Percentiles rank a stretch among this genome's conserved stretches.
Conservation (phyloP, 306 rosid species). For the Prinsepia uniflora region DNA sequence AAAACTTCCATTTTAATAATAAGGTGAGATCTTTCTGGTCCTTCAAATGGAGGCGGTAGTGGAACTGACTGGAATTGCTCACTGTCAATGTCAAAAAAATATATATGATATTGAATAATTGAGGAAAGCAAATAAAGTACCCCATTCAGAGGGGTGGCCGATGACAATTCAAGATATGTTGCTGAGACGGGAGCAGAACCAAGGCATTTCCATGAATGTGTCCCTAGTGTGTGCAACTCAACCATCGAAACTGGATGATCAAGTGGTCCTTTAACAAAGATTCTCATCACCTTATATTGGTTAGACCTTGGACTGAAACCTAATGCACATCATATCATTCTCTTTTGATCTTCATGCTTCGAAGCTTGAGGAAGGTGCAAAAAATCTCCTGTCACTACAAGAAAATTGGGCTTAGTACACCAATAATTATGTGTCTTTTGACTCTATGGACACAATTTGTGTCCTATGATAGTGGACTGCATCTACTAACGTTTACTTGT, state of each 20-base stretch:
- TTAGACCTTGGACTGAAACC: too few relatives aligned
- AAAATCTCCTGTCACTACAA: conserved; percentile 15
- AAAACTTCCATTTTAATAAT: conserved; percentile 1
- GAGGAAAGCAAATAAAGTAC: conserved; percentile 15
- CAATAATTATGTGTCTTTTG: too few relatives aligned
- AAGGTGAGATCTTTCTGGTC: not conserved
- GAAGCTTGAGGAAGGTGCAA: not conserved
- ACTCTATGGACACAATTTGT: too few relatives aligned
- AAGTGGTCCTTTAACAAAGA: not conserved
- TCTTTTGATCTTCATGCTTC: not conserved
- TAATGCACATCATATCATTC: not conserved
- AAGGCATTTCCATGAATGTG: conserved; percentile 7
- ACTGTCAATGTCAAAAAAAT: conserved; percentile 15
- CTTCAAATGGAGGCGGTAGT: not conserved
- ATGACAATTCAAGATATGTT: too few relatives aligned
- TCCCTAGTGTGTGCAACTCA: conserved; percentile 20
- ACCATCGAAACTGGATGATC: too few relatives aligned
- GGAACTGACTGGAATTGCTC: conserved; percentile 25
- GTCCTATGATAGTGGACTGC: too few relatives aligned
- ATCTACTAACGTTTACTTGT: too few relatives aligned
- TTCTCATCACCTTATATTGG: conserved; percentile 11
- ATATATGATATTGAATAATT: not conserved
- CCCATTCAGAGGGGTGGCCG: conserved; percentile 20
- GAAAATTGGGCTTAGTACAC: too few relatives aligned
- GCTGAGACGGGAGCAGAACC: too few relatives aligned